Evolutionary conservation across 2,329 filamentous ascomycete species (phyloP), one percentile per base, ranked within the genome.

Genomic region (Trichoderma cornu-damae): DNA sequence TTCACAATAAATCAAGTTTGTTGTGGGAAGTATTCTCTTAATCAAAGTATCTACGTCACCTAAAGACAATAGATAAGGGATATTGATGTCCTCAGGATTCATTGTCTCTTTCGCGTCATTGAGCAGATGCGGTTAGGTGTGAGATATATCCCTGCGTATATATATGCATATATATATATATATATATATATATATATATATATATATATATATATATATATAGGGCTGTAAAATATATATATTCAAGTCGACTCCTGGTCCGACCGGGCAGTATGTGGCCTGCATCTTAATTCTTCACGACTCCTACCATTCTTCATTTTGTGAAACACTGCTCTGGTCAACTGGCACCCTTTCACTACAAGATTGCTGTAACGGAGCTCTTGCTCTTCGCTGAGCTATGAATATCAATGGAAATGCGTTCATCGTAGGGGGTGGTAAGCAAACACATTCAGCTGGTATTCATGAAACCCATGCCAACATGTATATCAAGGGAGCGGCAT

Each of bases 401-500:
- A n/a, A 54, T 35, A 46, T 54, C 8, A 46, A 9, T 6, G 51
- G 51, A 26, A 54, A 54, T 14, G 51, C 51, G 12, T 54, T 54
- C 28, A 28, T 54, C 3, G 20, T 54, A 3, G 51, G 51, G 20
- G 40, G 51, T 20, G 51, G 51, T 54, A 46, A 54, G 51, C 1
- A 24, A 12, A n/a, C 2, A 32, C n/a, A 20, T 28, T 3, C n/a
- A 20, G 3, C 4, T 3, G 5, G 5, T n/a, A n/a, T n/a, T n/a
- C 28, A 30, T 7, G 8, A 28, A 30, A 14, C 1, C 5, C 7
- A 6, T 34, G 38, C 40, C 44, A 37, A 54, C 1, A 7, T 5
- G 9, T 11, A 20, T 8, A 30, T 2, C 8, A 14, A 68, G 54
- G 54, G 73, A 61, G 56, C 40, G 58, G 59, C 6, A 53, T 63